A percentile compares a stretch with the other conserved stretches of the same genome.
These are phyloP conservation scores for Paecilomyces sp. DNA, from an alignment of 2,329 filamentous ascomycete genomes.

Conservation along the genomic window DNA sequence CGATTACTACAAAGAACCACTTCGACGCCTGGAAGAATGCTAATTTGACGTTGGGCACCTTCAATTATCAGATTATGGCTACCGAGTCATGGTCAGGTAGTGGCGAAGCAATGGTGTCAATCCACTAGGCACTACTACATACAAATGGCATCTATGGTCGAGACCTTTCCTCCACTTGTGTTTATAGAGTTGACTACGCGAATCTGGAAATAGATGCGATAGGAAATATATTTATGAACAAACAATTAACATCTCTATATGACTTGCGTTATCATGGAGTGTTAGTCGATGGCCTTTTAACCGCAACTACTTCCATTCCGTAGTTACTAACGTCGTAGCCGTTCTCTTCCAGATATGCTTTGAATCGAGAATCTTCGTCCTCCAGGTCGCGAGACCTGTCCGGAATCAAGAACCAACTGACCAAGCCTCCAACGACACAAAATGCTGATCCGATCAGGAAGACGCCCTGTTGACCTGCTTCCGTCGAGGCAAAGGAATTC, in stretches of 20 bases:
- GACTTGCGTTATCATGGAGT: too few relatives aligned
- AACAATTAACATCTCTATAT: too few relatives aligned
- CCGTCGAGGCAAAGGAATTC: conserved; percentile 32
- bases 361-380: conserved; percentile 40
- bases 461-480: conserved; percentile 42
- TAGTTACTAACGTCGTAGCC: conserved; percentile 27
- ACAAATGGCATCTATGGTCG: background rate
- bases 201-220: background rate
- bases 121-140: background rate
- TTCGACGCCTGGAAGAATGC: conserved; percentile 27
- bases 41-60: conserved; percentile 25
- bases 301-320: background rate
- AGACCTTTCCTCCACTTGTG: background rate
- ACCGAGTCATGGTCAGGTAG: conserved; percentile 24
- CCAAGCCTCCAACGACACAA: conserved; percentile 38
- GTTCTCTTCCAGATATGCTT: conserved; percentile 36
- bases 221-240: background rate
- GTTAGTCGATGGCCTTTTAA: background rate
- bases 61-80: conserved; percentile 36
- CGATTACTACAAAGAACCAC: conserved; percentile 29
- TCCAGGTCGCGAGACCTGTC: conserved; percentile 37
- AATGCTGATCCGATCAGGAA: conserved; percentile 48
- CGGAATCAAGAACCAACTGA: conserved; percentile 41
- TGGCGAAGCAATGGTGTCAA: background rate
- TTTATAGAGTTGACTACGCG: background rate